phyloP scores from a whole-genome alignment of 1,284 basidiomycete species.

The Microbotryum intermedium region DNA sequence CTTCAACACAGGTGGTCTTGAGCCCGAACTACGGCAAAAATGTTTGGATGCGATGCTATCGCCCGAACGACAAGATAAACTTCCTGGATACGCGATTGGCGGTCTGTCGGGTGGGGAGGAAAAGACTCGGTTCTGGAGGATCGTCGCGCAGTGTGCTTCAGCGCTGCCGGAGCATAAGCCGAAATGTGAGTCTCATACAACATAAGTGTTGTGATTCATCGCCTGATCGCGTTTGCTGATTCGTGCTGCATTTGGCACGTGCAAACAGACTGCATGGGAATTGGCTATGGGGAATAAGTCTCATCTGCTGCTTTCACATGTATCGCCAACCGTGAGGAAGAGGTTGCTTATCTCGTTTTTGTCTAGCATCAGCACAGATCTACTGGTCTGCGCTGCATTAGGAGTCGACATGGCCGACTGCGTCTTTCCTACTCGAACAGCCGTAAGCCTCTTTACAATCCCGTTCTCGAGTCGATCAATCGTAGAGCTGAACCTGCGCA shows the following conservation, averaged over 20 bases:
- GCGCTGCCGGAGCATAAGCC: constrained; percentile 56
- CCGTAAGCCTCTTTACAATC: constrained; percentile 35
- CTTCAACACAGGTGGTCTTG: constrained; percentile 48
- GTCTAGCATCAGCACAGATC: constrained; percentile 46
- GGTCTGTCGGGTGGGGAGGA: constrained; percentile 52
- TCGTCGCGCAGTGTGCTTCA: constrained; percentile 68
- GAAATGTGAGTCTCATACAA: constrained; percentile 53
- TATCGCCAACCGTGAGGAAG: background rate
- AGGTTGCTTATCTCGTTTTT: background rate
- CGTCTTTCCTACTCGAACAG: constrained; percentile 73
- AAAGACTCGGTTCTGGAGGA: constrained; percentile 78
- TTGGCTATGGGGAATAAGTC: constrained; percentile 70
- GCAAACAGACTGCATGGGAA: constrained; percentile 48
- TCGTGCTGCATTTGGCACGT: no score
- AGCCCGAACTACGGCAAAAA: constrained; percentile 55
- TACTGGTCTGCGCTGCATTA: constrained; percentile 75
- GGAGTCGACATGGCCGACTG: constrained; percentile 86
- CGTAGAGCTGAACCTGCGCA: background rate
- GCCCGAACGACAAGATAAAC: constrained; percentile 49
- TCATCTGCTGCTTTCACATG: no score
- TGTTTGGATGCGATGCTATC: constrained; percentile 72
- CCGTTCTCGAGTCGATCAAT: background rate
- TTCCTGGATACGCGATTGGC: constrained; percentile 75
- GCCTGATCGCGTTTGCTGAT: background rate
- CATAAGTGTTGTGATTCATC: background rate